A percentile compares a stretch with the other conserved stretches of the same genome.
Conservation (phyloP, 139 green algal genomes). For the Tetradesmus lagerheimii region DNA sequence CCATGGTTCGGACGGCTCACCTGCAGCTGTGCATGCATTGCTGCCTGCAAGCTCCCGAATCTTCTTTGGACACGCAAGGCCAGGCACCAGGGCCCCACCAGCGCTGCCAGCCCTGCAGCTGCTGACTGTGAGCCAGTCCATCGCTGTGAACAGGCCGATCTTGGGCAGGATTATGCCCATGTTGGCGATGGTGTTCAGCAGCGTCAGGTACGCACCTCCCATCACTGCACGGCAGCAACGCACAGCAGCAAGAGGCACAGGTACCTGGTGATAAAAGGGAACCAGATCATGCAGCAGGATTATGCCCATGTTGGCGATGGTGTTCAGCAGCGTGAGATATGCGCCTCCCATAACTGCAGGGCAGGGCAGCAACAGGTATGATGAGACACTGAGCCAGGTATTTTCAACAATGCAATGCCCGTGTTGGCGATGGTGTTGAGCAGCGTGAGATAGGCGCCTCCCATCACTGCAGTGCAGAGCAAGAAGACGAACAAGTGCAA, state of each 20-base stretch:
- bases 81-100: background rate
- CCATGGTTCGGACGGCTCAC: background rate
- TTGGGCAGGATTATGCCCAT: conserved; percentile 89
- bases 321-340: conserved; percentile 97
- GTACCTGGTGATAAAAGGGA: too few relatives aligned
- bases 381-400: too few relatives aligned
- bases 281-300: too few relatives aligned
- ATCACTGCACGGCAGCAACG: conserved; percentile 54
- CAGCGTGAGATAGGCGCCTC: conserved; percentile 95
- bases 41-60: conserved; percentile 27
- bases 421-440: conserved; percentile 97
- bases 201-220: conserved; percentile 95
- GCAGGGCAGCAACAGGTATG: background rate
- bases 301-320: conserved; percentile 93
- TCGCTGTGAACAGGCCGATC: conserved; percentile 75
- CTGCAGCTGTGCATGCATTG: conserved; percentile 55
- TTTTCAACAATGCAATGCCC: conserved; percentile 69
- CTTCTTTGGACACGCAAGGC: conserved; percentile 43
- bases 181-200: conserved; percentile 97
- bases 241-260: background rate
- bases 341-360: conserved; percentile 82
- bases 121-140: conserved; percentile 66
- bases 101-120: conserved; percentile 25
- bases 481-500: too few relatives aligned
- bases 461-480: conserved; percentile 69